Percentiles rank a stretch among this genome's conserved stretches.
These are phyloP conservation scores for Chaetomium sp. DNA, from an alignment of 2,329 filamentous ascomycete genomes.

Conservation along the genomic window DNA sequence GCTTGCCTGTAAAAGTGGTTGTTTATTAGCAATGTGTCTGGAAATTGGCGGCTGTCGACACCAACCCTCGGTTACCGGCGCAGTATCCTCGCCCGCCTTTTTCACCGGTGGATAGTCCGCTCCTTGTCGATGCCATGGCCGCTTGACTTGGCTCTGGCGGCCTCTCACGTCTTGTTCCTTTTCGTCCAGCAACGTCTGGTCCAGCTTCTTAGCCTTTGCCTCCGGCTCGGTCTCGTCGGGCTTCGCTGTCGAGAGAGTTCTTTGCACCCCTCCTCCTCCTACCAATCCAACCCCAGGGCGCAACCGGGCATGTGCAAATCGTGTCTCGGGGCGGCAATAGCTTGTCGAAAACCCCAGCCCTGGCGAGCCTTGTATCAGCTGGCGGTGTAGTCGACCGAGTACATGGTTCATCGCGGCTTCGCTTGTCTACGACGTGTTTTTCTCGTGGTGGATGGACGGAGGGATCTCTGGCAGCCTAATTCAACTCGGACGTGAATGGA, in stretches of 20 bases:
- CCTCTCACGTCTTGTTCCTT: conserved; percentile 46
- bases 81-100: conserved; percentile 32
- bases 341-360: not conserved
- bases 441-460: not conserved
- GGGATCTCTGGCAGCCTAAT: not conserved
- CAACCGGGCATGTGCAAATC: not conserved
- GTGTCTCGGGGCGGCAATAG: not conserved
- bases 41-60: not conserved
- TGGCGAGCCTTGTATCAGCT: conserved; percentile 16
- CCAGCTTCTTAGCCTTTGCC: conserved; percentile 38
- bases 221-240: conserved; percentile 28
- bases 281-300: not conserved
- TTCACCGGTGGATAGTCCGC: conserved; percentile 47
- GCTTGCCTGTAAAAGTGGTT: conserved; percentile 57
- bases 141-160: conserved; percentile 59
- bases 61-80: conserved; percentile 41
- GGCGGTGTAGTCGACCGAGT: conserved; percentile 29
- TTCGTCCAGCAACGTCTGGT: conserved; percentile 42
- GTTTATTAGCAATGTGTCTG: conserved; percentile 1
- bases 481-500: not conserved
- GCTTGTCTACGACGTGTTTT: not conserved
- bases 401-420: conserved; percentile 33
- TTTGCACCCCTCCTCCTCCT: not conserved
- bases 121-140: conserved; percentile 68
- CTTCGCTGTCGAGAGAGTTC: conserved; percentile 1